phyloP scores from a whole-genome alignment of 345 rosid species.

The Eucalyptus regnans region DNA sequence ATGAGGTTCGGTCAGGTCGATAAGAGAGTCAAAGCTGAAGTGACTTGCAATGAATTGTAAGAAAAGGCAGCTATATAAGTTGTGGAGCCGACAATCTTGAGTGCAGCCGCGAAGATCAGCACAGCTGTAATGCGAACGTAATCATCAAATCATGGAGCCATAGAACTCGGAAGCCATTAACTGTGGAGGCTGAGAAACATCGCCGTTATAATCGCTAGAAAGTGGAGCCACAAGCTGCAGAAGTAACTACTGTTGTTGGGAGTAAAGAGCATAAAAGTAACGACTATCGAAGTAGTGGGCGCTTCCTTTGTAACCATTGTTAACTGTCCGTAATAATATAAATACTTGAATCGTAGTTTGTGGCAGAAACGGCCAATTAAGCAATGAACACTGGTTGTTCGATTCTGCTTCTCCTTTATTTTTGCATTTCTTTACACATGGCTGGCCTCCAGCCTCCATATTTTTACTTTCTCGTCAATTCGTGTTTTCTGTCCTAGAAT shows the following conservation, averaged over 20 bases:
- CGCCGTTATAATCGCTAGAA: background rate
- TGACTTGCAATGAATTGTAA: background rate
- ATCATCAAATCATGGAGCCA: background rate
- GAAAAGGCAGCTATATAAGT: background rate
- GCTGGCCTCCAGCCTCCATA: background rate
- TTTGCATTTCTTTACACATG: no score
- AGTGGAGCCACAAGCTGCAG: background rate
- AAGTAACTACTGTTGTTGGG: background rate
- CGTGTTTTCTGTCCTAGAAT: background rate
- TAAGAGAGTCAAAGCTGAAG: background rate
- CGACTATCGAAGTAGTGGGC: background rate
- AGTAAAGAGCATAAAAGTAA: background rate
- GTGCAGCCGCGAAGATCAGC: background rate
- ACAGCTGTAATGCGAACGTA: rapidly evolving
- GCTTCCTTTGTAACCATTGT: background rate
- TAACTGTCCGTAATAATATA: background rate
- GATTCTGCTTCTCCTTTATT: background rate
- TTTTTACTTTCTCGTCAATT: background rate
- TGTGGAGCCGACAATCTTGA: background rate
- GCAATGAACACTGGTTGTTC: background rate
- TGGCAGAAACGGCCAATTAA: background rate
- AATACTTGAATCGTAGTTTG: no score
- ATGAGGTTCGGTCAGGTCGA: background rate
- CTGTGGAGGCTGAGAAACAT: background rate
- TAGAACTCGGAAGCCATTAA: background rate